Conservation (phyloP, 257 asterid species). For the Salvia miltiorrhiza region DNA sequence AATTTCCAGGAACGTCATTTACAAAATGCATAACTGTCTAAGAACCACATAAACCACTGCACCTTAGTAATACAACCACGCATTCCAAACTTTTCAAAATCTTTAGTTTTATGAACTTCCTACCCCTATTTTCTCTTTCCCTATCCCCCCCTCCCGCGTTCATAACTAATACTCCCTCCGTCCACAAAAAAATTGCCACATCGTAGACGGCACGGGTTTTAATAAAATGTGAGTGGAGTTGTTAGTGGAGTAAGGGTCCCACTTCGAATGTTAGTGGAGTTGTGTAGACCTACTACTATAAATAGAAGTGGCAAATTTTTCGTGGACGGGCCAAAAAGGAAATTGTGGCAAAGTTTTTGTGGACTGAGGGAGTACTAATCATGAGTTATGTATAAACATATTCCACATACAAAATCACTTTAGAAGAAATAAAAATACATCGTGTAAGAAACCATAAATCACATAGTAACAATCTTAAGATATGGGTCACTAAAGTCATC, state of each 20-base stretch:
- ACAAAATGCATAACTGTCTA: neutral
- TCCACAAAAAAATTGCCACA: too few relatives aligned
- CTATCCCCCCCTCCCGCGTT: neutral
- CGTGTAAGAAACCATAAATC: neutral
- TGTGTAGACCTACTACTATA: too few relatives aligned
- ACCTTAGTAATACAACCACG: neutral
- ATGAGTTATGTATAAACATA: neutral
- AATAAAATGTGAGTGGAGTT: too few relatives aligned
- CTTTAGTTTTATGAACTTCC: neutral
- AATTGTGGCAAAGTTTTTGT: too few relatives aligned
- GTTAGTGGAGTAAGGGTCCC: too few relatives aligned
- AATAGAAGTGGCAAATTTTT: too few relatives aligned
- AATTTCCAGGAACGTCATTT: neutral
- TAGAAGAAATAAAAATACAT: neutral
- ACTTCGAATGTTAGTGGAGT: too few relatives aligned
- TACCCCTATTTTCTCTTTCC: neutral
- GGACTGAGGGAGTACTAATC: neutral
- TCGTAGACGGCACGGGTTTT: too few relatives aligned
- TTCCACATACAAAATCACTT: conserved; percentile 3
- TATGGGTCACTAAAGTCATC: neutral
- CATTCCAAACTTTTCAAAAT: neutral
- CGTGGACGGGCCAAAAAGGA: too few relatives aligned
- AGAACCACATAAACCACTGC: neutral
- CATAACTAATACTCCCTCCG: too few relatives aligned
- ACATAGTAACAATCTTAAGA: neutral